Percentiles rank a stretch among this genome's conserved stretches.
These are phyloP conservation scores for Echria macrotheca DNA, from an alignment of 495 filamentous ascomycete genomes.

Conservation along the genomic window DNA sequence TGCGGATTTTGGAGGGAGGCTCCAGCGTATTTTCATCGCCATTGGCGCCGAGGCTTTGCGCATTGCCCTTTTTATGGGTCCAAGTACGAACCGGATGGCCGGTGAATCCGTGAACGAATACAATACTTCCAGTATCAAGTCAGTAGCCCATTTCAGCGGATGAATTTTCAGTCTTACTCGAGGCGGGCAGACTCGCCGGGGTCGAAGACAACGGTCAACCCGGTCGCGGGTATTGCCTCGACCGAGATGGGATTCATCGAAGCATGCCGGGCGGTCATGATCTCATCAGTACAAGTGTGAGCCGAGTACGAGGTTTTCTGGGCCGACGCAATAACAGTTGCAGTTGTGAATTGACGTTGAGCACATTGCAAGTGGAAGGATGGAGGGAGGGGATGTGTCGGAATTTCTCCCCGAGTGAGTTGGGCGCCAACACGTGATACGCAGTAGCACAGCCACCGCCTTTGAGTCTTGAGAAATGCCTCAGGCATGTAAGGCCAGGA, in stretches of 20 bases:
- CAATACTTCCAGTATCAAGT: neutral
- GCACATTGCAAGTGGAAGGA: neutral
- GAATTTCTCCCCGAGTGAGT: neutral
- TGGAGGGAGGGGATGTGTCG: neutral
- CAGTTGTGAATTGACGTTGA: neutral
- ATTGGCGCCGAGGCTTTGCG: neutral
- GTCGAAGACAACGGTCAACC: neutral
- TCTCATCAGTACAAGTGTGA: neutral
- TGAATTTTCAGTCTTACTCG: neutral
- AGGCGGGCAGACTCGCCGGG: neutral
- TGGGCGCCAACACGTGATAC: neutral
- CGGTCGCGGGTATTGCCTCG: neutral
- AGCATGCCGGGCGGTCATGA: neutral
- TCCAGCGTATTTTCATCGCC: neutral
- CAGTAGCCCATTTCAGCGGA: neutral
- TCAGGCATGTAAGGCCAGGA: too few relatives aligned
- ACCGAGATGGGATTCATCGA: neutral
- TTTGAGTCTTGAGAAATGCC: too few relatives aligned
- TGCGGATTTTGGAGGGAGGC: constrained; percentile 10
- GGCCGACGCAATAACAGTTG: neutral
- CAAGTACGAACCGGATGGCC: neutral
- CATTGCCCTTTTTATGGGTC: neutral
- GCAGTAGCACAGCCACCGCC: neutral
- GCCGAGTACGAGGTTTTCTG: neutral
- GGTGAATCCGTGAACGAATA: constrained; percentile 5